These are phyloP conservation scores for Syncephalastrum contaminatum DNA, from an alignment of 371 early-diverging fungal species.

Conservation along the genomic window DNA sequence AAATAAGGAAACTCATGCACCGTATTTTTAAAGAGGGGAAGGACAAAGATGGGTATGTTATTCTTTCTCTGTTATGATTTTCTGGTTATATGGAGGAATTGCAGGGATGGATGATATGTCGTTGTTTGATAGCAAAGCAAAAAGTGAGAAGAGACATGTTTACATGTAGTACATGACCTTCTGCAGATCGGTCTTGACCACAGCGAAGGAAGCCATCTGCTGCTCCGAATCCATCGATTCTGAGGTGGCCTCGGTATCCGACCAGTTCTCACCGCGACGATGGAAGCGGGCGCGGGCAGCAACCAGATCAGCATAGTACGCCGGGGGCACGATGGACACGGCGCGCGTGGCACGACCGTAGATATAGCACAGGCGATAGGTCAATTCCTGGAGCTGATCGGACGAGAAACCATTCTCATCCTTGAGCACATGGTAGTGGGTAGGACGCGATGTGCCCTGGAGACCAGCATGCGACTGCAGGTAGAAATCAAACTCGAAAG, in stretches of 20 bases:
- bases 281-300: constrained; percentile 81
- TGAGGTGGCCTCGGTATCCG: constrained; percentile 27
- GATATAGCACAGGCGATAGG: constrained; percentile 85
- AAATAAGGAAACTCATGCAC: not conserved
- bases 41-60: not conserved
- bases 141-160: not conserved
- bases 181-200: constrained; percentile 36
- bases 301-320: constrained; percentile 88
- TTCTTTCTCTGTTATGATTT: not conserved
- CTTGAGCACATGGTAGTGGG: constrained; percentile 79
- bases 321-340: constrained; percentile 79
- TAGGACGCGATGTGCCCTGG: constrained; percentile 88
- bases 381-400: constrained; percentile 74
- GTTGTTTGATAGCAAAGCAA: not conserved
- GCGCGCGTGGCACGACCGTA: constrained; percentile 80
- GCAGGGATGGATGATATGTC: not conserved
- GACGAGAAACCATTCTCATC: constrained; percentile 81
- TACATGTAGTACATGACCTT: constrained; percentile 31
- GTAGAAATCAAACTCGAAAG: constrained; percentile 71
- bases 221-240: constrained; percentile 27
- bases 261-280: constrained; percentile 39
- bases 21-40: not conserved
- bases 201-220: constrained; percentile 29
- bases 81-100: not conserved
- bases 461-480: constrained; percentile 84